Conservation (phyloP, 2,329 filamentous ascomycete species). For the Cordyceps cicadae region DNA sequence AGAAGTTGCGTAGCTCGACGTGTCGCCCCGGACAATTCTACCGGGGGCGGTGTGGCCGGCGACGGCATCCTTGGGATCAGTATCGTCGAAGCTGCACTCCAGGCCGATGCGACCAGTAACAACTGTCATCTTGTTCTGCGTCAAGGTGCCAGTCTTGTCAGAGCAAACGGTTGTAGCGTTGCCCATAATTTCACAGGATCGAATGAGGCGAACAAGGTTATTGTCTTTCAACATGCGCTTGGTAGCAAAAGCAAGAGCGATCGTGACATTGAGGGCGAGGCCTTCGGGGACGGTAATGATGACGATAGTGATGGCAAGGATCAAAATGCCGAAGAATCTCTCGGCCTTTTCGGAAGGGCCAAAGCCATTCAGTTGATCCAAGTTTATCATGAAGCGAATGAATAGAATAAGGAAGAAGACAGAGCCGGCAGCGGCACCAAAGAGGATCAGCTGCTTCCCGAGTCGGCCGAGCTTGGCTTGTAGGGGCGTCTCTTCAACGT, state of each 20-base stretch:
- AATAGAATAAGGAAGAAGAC: constrained; percentile 35
- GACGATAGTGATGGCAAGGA: constrained; percentile 49
- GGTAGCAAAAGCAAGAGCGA: constrained; percentile 54
- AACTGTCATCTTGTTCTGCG: constrained; percentile 55
- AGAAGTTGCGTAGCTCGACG: constrained; percentile 22
- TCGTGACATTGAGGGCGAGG: constrained; percentile 50
- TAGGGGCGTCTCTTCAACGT: constrained; percentile 68
- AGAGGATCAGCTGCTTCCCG: constrained; percentile 60
- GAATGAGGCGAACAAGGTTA: constrained; percentile 50
- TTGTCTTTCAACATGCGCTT: constrained; percentile 57
- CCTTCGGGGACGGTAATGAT: constrained; percentile 55
- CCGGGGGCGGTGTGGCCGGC: constrained; percentile 17
- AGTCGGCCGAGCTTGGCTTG: constrained; percentile 70
- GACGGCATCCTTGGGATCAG: constrained; percentile 17
- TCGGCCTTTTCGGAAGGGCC: constrained; percentile 44
- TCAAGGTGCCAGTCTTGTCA: constrained; percentile 59
- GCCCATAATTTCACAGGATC: constrained; percentile 56
- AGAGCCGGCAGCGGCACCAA: constrained; percentile 31
- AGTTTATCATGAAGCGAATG: constrained; percentile 29
- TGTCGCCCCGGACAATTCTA: constrained; percentile 19
- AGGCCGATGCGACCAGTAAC: constrained; percentile 47
- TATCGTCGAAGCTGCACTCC: constrained; percentile 29
- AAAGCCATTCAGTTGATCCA: constrained; percentile 26
- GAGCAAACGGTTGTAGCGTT: constrained; percentile 57
- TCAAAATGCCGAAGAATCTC: constrained; percentile 49